These are phyloP conservation scores for Aspergillus tamarii DNA, from an alignment of 2,329 filamentous ascomycete species.

Conservation along the genomic window DNA sequence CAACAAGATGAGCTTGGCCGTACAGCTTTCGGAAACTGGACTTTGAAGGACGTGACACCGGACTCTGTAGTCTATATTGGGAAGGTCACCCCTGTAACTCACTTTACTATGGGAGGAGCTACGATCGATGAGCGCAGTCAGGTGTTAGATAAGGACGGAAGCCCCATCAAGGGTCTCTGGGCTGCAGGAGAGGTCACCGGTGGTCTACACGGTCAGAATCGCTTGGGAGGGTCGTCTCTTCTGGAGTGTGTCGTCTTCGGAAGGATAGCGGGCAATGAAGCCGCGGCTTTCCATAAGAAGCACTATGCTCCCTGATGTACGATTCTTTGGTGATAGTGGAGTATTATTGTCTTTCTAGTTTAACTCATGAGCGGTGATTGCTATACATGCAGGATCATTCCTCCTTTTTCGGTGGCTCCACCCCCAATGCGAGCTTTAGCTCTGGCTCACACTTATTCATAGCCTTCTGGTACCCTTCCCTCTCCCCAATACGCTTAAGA, in stretches of 20 bases:
- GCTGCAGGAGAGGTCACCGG: conserved; percentile 68
- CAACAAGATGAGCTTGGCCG: conserved; percentile 53
- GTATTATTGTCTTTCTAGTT: not conserved
- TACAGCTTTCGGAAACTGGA: conserved; percentile 60
- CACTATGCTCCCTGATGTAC: conserved; percentile 12
- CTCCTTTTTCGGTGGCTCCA: conserved; percentile 14
- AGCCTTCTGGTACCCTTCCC: conserved; percentile 53
- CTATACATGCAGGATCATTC: not conserved
- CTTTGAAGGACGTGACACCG: conserved; percentile 49
- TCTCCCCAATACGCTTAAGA: conserved; percentile 47
- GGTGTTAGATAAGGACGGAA: conserved; percentile 50
- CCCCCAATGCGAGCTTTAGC: conserved; percentile 39
- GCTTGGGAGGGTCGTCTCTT: conserved; percentile 64
- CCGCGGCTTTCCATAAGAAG: conserved; percentile 37
- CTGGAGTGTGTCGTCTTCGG: conserved; percentile 69
- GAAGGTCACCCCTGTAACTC: conserved; percentile 64
- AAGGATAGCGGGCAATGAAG: conserved; percentile 57
- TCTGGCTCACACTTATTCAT: conserved; percentile 56
- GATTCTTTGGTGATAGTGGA: not conserved
- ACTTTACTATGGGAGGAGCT: conserved; percentile 70
- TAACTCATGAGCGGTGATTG: not conserved
- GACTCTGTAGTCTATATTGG: conserved; percentile 62
- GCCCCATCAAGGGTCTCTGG: conserved; percentile 60
- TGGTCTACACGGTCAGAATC: conserved; percentile 66
- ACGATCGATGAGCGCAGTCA: conserved; percentile 58